Percentiles rank a stretch among this genome's conserved stretches.
These are phyloP conservation scores for Cardiospermum halicacabum DNA, from an alignment of 345 rosid species.

Conservation along the genomic window DNA sequence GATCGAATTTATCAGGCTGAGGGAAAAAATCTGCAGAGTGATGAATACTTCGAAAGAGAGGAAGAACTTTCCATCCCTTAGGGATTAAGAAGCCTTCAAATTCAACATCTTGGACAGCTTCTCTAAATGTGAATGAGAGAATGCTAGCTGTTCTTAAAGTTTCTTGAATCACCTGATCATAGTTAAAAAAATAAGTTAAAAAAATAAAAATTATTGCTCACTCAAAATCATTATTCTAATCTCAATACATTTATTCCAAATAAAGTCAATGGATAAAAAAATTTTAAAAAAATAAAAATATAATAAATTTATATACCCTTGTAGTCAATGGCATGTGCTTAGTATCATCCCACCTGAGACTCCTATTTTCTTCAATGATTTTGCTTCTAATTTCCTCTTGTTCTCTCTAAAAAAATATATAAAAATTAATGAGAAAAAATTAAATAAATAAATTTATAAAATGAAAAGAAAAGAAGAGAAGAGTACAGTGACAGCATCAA, in stretches of 20 bases:
- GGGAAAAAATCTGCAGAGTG: constrained; percentile 69
- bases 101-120: constrained; percentile 84
- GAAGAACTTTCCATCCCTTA: constrained; percentile 94
- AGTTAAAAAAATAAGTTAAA: no score
- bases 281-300: not conserved
- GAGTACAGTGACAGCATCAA: constrained; percentile 61
- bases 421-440: not conserved
- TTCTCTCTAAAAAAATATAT: constrained; percentile 44
- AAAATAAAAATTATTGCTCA: no score
- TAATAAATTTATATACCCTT: constrained; percentile 48
- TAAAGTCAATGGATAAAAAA: not conserved
- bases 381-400: constrained; percentile 51
- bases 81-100: constrained; percentile 80
- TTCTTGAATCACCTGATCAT: constrained; percentile 83
- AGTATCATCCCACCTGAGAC: constrained; percentile 86
- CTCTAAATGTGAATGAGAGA: constrained; percentile 88
- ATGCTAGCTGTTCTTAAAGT: constrained; percentile 86
- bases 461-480: not conserved
- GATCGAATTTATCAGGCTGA: constrained; percentile 74
- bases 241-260: no score
- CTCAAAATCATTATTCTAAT: no score
- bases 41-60: constrained; percentile 86
- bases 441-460: not conserved
- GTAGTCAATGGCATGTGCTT: constrained; percentile 79
- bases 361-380: constrained; percentile 43